phyloP scores from a whole-genome alignment of 345 rosid genomes.

The Capsella bursapastoris region DNA sequence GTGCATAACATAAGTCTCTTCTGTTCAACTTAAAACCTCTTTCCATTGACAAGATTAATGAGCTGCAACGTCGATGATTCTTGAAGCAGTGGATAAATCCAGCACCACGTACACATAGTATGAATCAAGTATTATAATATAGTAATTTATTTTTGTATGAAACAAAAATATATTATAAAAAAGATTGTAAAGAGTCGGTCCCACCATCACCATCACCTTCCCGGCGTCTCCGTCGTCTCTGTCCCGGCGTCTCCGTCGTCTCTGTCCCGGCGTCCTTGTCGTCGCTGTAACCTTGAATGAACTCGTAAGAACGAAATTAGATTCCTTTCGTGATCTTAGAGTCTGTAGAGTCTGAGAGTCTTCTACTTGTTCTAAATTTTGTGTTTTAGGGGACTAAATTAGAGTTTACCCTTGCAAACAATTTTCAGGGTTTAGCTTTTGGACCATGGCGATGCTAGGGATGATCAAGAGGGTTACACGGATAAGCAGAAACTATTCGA shows the following conservation, averaged over 20 bases:
- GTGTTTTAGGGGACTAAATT: not conserved
- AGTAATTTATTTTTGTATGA: too few species aligned
- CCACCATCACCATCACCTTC: not conserved
- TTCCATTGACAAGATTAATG: too few species aligned
- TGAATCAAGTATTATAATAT: too few species aligned
- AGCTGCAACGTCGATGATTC: too few species aligned
- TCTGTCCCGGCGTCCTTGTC: not conserved
- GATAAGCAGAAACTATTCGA: slow-evolving; percentile 38
- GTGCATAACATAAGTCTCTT: too few species aligned
- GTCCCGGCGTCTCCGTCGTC: not conserved
- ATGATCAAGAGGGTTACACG: slow-evolving; percentile 52
- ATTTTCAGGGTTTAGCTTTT: slow-evolving; percentile 9
- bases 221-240: slow-evolving; percentile 8
- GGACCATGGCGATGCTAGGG: slow-evolving; percentile 54
- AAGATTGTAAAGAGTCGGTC: too few species aligned
- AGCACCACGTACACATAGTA: too few species aligned
- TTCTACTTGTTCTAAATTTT: slow-evolving; percentile 18
- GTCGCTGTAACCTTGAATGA: not conserved
- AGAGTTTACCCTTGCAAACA: not conserved
- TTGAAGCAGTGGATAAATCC: too few species aligned
- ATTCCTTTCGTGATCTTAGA: slow-evolving; percentile 7
- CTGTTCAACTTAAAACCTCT: too few species aligned
- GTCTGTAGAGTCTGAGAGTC: not conserved
- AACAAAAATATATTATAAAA: too few species aligned
- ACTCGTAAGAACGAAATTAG: not conserved